Evolutionary conservation across 768 basidiomycete species (phyloP).

Genomic region (Cubamyces lactineus): DNA sequence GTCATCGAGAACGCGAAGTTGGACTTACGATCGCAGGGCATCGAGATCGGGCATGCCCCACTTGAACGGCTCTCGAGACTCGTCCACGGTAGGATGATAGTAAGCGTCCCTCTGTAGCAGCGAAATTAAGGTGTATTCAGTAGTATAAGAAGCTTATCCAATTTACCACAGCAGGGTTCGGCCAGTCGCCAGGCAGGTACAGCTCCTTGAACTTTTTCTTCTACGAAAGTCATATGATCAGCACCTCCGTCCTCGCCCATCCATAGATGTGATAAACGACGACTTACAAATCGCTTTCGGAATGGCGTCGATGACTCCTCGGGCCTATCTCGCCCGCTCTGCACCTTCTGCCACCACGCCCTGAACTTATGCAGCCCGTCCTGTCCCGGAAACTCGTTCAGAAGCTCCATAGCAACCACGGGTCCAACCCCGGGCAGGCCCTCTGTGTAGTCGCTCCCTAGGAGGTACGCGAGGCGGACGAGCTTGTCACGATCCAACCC

Average conservation of each 20-base stretch:
- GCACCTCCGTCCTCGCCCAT: background rate
- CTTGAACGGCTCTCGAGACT: conserved; percentile 91
- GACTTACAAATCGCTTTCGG: conserved; percentile 81
- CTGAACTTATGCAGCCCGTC: conserved; percentile 86
- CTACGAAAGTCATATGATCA: conserved; percentile 42
- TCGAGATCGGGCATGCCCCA: conserved; percentile 98
- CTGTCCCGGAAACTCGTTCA: conserved; percentile 90
- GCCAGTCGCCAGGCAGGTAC: conserved; percentile 84
- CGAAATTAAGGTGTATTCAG: background rate
- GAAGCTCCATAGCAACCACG: conserved; percentile 93
- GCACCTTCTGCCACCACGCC: conserved; percentile 94
- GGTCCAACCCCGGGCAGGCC: conserved; percentile 92
- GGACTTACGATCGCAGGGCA: conserved; percentile 75
- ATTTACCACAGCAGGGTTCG: conserved; percentile 85
- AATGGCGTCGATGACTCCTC: conserved; percentile 77
- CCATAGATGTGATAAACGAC: conserved; percentile 35
- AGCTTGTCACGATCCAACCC: conserved; percentile 85
- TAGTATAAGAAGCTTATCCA: background rate
- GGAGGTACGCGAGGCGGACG: conserved; percentile 86
- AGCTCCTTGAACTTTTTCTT: conserved; percentile 89
- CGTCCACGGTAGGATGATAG: conserved; percentile 87
- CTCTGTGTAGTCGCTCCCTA: conserved; percentile 96
- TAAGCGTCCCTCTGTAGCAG: conserved; percentile 81
- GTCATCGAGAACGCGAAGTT: no score
- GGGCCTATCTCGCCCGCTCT: conserved; percentile 82